Evolutionary conservation across 345 rosid species (phyloP).

Genomic region (Excoecaria agallocha): DNA sequence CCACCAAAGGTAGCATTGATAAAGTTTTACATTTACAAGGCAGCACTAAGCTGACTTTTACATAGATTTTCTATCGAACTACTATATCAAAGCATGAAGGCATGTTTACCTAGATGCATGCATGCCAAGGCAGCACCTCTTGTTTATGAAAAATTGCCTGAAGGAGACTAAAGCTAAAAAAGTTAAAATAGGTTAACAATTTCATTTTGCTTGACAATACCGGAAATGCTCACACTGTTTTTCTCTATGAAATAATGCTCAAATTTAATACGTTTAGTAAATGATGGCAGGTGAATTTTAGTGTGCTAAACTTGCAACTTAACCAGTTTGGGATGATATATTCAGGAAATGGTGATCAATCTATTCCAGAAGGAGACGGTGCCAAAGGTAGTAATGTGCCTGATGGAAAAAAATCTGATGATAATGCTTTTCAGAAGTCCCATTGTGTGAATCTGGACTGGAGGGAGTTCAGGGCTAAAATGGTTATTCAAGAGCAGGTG

Average conservation of each 20-base stretch:
- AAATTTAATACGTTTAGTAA: background rate
- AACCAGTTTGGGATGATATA: background rate
- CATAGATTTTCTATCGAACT: background rate
- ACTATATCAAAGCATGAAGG: no score
- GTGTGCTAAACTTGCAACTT: background rate
- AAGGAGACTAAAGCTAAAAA: background rate
- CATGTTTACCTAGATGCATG: background rate
- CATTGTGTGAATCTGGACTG: constrained; percentile 51
- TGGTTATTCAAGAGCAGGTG: constrained; percentile 77
- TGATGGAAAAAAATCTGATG: constrained; percentile 54
- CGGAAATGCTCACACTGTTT: background rate
- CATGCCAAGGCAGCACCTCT: background rate
- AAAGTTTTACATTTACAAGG: background rate
- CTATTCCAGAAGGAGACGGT: constrained; percentile 55
- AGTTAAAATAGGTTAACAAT: background rate
- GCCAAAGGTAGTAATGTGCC: constrained; percentile 51
- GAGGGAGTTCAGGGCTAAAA: constrained; percentile 89
- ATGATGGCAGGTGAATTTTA: background rate
- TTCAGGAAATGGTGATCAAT: constrained; percentile 52
- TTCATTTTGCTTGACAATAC: background rate
- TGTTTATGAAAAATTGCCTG: background rate
- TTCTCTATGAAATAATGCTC: background rate
- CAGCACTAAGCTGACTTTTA: no score
- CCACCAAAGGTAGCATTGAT: background rate
- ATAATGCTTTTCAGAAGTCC: constrained; percentile 53